These are phyloP conservation scores for Trichoderma aggressivum DNA, from an alignment of 2,329 filamentous ascomycete genomes.

Conservation along the genomic window DNA sequence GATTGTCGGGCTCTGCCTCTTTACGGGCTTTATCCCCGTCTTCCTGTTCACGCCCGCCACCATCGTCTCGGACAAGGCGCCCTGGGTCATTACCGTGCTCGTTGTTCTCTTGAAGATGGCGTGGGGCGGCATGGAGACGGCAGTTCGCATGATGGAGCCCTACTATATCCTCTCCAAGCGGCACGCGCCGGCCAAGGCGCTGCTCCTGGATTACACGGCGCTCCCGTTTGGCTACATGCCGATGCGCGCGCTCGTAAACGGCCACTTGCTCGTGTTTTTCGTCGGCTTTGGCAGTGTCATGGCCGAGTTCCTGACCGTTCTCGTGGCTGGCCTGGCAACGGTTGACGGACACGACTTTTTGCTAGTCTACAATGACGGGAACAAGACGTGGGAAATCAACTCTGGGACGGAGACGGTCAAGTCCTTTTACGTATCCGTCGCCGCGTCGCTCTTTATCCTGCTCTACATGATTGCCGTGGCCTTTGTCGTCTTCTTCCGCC, in stretches of 20 bases:
- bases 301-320: slow-evolving; percentile 69
- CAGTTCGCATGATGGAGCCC: slow-evolving; percentile 70
- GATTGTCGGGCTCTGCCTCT: slow-evolving; percentile 54
- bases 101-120: slow-evolving; percentile 65
- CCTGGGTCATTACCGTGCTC: slow-evolving; percentile 63
- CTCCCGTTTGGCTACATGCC: slow-evolving; percentile 66
- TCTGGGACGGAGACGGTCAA: slow-evolving; percentile 57
- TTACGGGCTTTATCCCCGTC: slow-evolving; percentile 56
- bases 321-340: slow-evolving; percentile 62
- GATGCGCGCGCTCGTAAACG: slow-evolving; percentile 58
- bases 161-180: slow-evolving; percentile 67
- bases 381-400: slow-evolving; percentile 34
- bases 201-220: slow-evolving; percentile 70
- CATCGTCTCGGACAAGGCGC: slow-evolving; percentile 56
- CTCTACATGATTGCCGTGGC: slow-evolving; percentile 61
- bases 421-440: slow-evolving; percentile 66
- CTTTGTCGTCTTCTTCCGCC: slow-evolving; percentile 55
- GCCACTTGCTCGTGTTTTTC: slow-evolving; percentile 62
- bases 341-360: slow-evolving; percentile 63
- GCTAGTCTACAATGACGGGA: slow-evolving; percentile 23
- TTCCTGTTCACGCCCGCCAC: slow-evolving; percentile 59
- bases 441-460: slow-evolving; percentile 61
- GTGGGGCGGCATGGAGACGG: slow-evolving; percentile 67
- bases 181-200: slow-evolving; percentile 61
- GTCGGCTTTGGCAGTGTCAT: slow-evolving; percentile 70